A percentile compares a stretch with the other conserved stretches of the same genome.
Evolutionary conservation across 1,284 basidiomycete genomes (phyloP).

Genomic region (Fomitopsis pinicola): DNA sequence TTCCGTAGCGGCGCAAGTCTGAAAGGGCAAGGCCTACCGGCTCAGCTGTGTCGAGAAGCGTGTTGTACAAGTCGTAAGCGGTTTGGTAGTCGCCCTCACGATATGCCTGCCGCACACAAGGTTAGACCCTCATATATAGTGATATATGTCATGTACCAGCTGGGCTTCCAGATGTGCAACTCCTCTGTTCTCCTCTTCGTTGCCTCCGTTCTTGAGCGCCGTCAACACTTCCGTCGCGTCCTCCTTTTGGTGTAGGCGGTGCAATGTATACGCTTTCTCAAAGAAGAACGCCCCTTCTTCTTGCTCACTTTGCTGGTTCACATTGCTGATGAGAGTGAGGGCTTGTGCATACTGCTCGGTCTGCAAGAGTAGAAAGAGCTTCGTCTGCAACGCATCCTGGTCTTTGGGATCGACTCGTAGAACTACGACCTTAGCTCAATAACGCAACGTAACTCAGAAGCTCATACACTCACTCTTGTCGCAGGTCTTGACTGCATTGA

Average conservation of each 20-base stretch:
- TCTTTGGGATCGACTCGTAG: slow-evolving; percentile 66
- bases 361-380: slow-evolving; percentile 79
- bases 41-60: slow-evolving; percentile 71
- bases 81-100: slow-evolving; percentile 70
- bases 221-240: slow-evolving; percentile 59
- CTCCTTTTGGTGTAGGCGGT: slow-evolving; percentile 69
- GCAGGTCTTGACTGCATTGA: slow-evolving; percentile 83
- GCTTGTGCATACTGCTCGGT: slow-evolving; percentile 73
- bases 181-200: slow-evolving; percentile 48
- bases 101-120: slow-evolving; percentile 38
- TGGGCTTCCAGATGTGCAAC: slow-evolving; percentile 81
- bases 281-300: slow-evolving; percentile 42
- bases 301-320: background rate
- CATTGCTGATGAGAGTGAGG: slow-evolving; percentile 44
- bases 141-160: slow-evolving; percentile 48
- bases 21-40: slow-evolving; percentile 42
- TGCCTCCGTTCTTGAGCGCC: slow-evolving; percentile 40
- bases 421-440: slow-evolving; percentile 40
- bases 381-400: slow-evolving; percentile 70
- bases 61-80: slow-evolving; percentile 74
- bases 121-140: background rate
- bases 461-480: slow-evolving; percentile 66
- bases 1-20: background rate
- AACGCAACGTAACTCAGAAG: background rate
- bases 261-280: slow-evolving; percentile 78